These are phyloP conservation scores for Salpingoeca rosetta DNA, from an alignment of 78 protist genomes.

Conservation along the genomic window DNA sequence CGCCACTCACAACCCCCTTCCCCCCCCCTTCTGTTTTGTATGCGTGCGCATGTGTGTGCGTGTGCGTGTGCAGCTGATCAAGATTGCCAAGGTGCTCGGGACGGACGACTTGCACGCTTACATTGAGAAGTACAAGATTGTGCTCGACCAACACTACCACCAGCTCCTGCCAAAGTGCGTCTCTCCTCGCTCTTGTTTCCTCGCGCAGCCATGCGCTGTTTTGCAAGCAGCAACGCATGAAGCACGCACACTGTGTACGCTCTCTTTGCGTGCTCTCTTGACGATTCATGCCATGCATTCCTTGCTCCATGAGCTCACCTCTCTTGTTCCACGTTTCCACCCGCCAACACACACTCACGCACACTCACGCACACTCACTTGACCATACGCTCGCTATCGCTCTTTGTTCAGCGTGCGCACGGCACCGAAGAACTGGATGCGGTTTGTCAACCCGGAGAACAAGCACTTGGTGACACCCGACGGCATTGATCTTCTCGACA, in stretches of 20 bases:
- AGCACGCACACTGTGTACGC: no score
- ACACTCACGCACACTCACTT: background rate
- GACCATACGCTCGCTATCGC: background rate
- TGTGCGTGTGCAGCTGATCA: slow-evolving; percentile 57
- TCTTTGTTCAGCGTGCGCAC: background rate
- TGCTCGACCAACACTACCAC: slow-evolving; percentile 66
- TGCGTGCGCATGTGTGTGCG: background rate
- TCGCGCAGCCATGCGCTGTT: background rate
- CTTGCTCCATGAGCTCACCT: background rate
- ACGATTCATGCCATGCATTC: no score
- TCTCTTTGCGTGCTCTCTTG: no score
- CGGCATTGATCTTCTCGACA: slow-evolving; percentile 91
- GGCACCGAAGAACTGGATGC: slow-evolving; percentile 10
- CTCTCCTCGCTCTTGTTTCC: background rate
- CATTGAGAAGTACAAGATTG: slow-evolving; percentile 83
- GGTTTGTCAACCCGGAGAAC: slow-evolving; percentile 61
- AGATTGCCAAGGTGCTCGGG: slow-evolving; percentile 94
- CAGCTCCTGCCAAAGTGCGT: slow-evolving; percentile 57
- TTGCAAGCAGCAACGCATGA: background rate
- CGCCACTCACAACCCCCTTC: background rate
- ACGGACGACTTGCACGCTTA: slow-evolving; percentile 85
- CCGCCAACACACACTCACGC: background rate
- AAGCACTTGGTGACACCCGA: slow-evolving; percentile 74
- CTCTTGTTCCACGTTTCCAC: background rate
- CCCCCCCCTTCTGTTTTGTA: background rate